Evolutionary conservation across 2,329 filamentous ascomycete genomes (phyloP).

Genomic region (Pestalotiopsis sp.): DNA sequence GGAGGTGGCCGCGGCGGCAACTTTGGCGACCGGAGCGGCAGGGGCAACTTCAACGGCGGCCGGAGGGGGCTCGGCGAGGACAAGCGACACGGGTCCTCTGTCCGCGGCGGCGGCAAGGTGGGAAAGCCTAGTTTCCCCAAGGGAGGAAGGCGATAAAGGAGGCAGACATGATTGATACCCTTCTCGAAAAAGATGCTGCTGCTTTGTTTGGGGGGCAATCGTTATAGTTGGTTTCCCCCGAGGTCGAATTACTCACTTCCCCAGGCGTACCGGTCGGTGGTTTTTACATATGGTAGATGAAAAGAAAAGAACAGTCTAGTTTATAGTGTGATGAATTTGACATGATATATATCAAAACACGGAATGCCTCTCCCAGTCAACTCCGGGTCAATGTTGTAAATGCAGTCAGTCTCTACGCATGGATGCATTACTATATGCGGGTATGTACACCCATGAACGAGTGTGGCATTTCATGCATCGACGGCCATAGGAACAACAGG

Average conservation of each 20-base stretch:
- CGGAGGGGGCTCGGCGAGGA: conserved; percentile 54
- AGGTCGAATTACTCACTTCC: background rate
- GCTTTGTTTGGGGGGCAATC: background rate
- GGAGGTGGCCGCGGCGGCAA: conserved; percentile 31
- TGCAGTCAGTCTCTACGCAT: background rate
- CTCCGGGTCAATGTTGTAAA: no score
- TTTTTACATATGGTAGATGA: background rate
- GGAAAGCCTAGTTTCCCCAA: conserved; percentile 39
- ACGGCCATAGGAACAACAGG: background rate
- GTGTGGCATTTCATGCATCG: background rate
- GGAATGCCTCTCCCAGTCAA: no score
- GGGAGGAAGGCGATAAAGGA: conserved; percentile 28
- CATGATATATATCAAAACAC: background rate
- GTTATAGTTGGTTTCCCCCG: background rate
- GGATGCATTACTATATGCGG: background rate
- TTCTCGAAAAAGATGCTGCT: background rate
- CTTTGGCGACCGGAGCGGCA: conserved; percentile 40
- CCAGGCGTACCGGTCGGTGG: background rate
- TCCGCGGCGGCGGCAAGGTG: conserved; percentile 36
- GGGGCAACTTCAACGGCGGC: conserved; percentile 48
- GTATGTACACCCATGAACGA: background rate
- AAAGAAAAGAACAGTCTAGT: conserved; percentile 2
- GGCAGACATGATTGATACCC: conserved; percentile 23
- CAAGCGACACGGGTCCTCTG: conserved; percentile 45
- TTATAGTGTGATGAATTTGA: conserved; percentile 1